Base-by-base conservation (phyloP, 2,329 filamentous ascomycete genomes). In the Curvularia hawaiiensis region DNA sequence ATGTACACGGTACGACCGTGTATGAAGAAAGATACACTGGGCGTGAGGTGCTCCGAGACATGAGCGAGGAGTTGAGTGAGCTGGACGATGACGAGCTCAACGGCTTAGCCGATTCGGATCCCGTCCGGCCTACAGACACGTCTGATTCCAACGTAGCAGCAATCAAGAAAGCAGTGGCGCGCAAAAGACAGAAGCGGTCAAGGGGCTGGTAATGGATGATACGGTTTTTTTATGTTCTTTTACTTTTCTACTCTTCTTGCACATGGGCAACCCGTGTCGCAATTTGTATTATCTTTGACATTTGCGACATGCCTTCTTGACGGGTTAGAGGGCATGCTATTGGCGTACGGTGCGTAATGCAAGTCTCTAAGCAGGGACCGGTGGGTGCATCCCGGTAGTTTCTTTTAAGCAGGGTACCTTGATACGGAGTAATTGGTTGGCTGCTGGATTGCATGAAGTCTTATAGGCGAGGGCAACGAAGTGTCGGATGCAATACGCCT, bases 81-180 rank as follows among this genome's bases (percentile, higher is more conserved):
- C 87, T 97, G 73, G 93, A 96, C 67, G 93, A 97, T 63, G 92
- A 96, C 50, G 91, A 94, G 77, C 81, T 97, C 56, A 88, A 90
- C 68, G 91, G 89, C 18, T 67, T 77, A 26, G 75, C 74, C 35
- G 73, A 71, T 47, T 66, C 71, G 8, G 74, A 75, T 49, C 68
- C 72, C 38, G 33, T 71, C 11, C 60, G 65, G 16, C 68, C 69
- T 24, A 53, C 56, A n/a, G 72, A 71, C 50, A 62, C 60, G 30
- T 63, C 67, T 11, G 71, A 66, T 41, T 56, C 65, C 18, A 64
- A 60, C 31, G 68, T 67, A 30, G 68, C 66, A 11, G 62, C 66
- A 12, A 62, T 68, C 18, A 69, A 70, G 49, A 73, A 70, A 56
- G 70, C 64, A 18, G 63, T 65, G 2, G 69, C 65, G 9, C 66